A percentile compares a stretch with the other conserved stretches of the same genome.
Evolutionary conservation across 768 basidiomycete species (phyloP).

Genomic region (Naganishia vishniacii): DNA sequence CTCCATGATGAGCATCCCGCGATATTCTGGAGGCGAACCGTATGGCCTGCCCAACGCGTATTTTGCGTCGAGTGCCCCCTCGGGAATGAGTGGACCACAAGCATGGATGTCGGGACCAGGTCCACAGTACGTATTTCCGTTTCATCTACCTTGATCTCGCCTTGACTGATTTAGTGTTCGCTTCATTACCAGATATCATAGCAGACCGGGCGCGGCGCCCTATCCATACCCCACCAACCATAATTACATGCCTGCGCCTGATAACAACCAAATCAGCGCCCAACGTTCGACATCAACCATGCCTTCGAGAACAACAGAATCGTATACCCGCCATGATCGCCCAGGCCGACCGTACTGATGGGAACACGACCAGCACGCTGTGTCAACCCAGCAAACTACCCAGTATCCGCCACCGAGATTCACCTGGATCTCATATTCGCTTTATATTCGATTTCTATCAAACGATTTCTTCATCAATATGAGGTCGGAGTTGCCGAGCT

Average conservation of each 20-base stretch:
- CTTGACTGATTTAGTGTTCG: background rate
- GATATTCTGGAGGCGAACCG: slow-evolving; percentile 4
- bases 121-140: background rate
- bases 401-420: no score
- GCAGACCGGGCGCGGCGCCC: background rate
- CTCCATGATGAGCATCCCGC: slow-evolving; percentile 2
- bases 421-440: background rate
- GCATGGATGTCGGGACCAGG: slow-evolving; percentile 4
- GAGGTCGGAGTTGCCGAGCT: background rate
- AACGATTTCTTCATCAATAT: background rate
- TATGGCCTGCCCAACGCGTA: slow-evolving; percentile 1
- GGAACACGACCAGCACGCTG: background rate
- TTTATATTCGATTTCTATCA: slow-evolving; percentile 18
- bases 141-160: background rate
- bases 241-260: background rate
- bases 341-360: slow-evolving; percentile 10
- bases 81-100: background rate
- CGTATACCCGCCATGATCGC: slow-evolving; percentile 14
- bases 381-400: no score
- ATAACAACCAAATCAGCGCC: background rate
- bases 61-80: background rate
- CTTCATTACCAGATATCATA: background rate
- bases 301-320: slow-evolving; percentile 14
- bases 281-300: slow-evolving; percentile 5
- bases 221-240: background rate